Percentiles rank a stretch among this genome's conserved stretches.
Evolutionary conservation across 1,284 basidiomycete genomes (phyloP).

Genomic region (Erythrobasidium hasegawianum): DNA sequence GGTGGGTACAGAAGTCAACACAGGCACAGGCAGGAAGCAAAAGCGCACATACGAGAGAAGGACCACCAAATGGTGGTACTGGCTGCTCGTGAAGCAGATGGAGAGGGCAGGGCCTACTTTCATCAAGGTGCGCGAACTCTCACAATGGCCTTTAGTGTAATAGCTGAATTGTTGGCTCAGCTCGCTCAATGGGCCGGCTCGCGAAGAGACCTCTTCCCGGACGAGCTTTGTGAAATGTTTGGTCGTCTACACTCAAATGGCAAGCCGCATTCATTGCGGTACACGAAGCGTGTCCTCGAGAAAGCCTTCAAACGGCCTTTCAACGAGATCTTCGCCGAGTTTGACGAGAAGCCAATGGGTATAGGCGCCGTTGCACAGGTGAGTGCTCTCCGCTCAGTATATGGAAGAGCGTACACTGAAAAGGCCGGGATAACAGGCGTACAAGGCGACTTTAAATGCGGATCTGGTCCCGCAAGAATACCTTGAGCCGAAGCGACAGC

Average conservation of each 20-base stretch:
- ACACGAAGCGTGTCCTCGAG: slow-evolving; percentile 82
- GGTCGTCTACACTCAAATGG: slow-evolving; percentile 86
- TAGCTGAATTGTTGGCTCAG: too few relatives aligned
- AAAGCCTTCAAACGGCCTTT: slow-evolving; percentile 71
- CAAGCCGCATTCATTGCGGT: slow-evolving; percentile 71
- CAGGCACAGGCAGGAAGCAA: slow-evolving; percentile 48
- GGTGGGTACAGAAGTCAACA: slow-evolving; percentile 49
- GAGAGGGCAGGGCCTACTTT: slow-evolving; percentile 93
- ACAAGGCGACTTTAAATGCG: slow-evolving; percentile 75
- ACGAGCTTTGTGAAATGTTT: slow-evolving; percentile 80
- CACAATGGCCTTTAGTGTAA: background rate
- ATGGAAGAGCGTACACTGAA: too few relatives aligned
- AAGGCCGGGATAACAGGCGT: slow-evolving; percentile 64
- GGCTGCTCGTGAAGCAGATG: slow-evolving; percentile 82
- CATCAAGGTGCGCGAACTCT: too few relatives aligned
- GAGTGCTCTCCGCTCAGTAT: too few relatives aligned
- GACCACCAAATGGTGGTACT: slow-evolving; percentile 77
- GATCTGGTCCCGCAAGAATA: slow-evolving; percentile 68
- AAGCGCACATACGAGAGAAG: slow-evolving; percentile 65
- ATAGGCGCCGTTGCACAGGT: slow-evolving; percentile 98
- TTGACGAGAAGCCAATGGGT: slow-evolving; percentile 81
- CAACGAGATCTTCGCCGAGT: slow-evolving; percentile 85
- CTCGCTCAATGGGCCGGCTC: slow-evolving; percentile 98
- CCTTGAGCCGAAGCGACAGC: slow-evolving; percentile 46
- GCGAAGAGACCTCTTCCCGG: slow-evolving; percentile 87